Evolutionary conservation across 352 stramenopile species (phyloP).

Genomic region (Peronospora belbahrii): DNA sequence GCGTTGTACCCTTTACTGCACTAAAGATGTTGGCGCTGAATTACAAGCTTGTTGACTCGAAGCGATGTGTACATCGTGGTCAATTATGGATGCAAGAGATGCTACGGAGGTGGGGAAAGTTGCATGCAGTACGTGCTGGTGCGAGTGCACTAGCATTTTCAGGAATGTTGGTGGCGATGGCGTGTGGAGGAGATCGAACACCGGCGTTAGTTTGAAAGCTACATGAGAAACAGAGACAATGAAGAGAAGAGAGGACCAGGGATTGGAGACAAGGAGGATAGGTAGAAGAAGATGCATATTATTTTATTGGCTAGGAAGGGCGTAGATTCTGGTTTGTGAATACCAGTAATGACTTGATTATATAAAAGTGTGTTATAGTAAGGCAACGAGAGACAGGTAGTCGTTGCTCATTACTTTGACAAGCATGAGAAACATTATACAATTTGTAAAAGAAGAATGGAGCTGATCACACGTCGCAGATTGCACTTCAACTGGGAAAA

Average conservation of each 20-base stretch:
- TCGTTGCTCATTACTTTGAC: constrained; percentile 3
- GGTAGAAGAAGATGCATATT: constrained; percentile 7
- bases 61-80: constrained; percentile 27
- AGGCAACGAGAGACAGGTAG: background rate
- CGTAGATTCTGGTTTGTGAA: too few species aligned
- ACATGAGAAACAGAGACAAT: background rate
- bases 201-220: constrained; percentile 3
- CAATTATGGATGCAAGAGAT: constrained; percentile 44
- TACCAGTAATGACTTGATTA: too few species aligned
- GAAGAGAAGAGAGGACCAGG: background rate
- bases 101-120: constrained; percentile 41
- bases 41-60: constrained; percentile 46
- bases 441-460: constrained; percentile 1
- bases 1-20: constrained; percentile 60
- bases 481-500: constrained; percentile 16
- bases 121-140: constrained; percentile 48
- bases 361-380: background rate
- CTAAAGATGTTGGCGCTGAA: constrained; percentile 64
- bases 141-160: constrained; percentile 49
- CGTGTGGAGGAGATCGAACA: constrained; percentile 28
- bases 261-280: constrained; percentile 4
- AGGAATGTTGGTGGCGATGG: constrained; percentile 55
- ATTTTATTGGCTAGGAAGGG: constrained; percentile 24
- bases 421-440: constrained; percentile 1
- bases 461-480: constrained; percentile 22